Evolutionary conservation across 1,284 basidiomycete genomes (phyloP), one percentile per base, ranked within the genome.

Genomic region (Cryptococcus sp.): DNA sequence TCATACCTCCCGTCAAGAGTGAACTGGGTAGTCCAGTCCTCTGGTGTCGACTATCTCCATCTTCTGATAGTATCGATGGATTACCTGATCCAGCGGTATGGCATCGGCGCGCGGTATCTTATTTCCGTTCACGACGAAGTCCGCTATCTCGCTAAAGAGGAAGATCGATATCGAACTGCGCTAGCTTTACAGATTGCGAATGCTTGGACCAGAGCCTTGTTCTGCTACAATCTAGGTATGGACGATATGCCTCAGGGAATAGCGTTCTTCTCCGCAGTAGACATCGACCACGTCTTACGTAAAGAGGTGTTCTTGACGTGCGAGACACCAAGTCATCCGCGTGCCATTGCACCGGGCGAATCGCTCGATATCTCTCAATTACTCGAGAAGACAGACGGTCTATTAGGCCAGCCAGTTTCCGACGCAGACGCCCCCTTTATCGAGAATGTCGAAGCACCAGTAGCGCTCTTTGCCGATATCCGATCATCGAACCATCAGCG

Each of bases 1-100:
- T 91, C 95, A 66, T 99, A 91, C 78, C 89, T 99, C 84, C 90
- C 96, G 0, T 95, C 92, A 15, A 86, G 95, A 25, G 95, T 99
- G 80, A 99, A 99, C 74, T 99, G 96, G 96, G 96, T 96, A 50
- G 96, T 99, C 7, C 96, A 99, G 75, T 96, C 93, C 7, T 97
- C 93, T 0, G 96, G 95, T 20, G 95, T 99, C 44, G 95, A 99
- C 79, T 99, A 99, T 73, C 86, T 99, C 15, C 95, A 99, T 72
- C 85, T 99, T 48, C 85, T 99, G 57, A 93, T 99, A 70, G 90
- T 94, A 26, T 85, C 93, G 1, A 98, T 99, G 93, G 87, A 95
- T 61, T 85, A 97, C 77, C 84, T 99, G 20, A 86, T 89, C 61
- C 74, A 79, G 52, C 87, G 84, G 52, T 98, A 96, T 80, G 80